Evolutionary conservation across 208 protist genomes (phyloP).

Genomic region (Angomonas desouzai): DNA sequence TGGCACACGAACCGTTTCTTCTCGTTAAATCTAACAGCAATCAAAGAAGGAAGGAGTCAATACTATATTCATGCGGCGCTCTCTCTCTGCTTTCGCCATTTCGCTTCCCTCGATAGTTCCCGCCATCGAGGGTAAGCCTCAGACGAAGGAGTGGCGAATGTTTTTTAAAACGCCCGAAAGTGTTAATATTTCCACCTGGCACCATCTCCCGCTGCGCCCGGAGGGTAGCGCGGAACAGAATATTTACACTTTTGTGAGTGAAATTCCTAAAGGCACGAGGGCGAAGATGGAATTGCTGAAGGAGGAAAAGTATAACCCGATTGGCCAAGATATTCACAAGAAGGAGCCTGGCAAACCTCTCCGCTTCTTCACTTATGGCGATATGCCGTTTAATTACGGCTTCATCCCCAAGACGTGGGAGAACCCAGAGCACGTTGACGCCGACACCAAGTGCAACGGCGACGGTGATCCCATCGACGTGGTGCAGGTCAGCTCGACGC

Average conservation of each 20-base stretch:
- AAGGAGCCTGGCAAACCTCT: slow-evolving; percentile 56
- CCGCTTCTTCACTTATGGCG: slow-evolving; percentile 77
- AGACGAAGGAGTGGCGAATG: slow-evolving; percentile 57
- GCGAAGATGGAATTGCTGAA: slow-evolving; percentile 94
- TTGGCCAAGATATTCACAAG: slow-evolving; percentile 84
- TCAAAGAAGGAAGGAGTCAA: too few species aligned
- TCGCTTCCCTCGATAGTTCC: slow-evolving; percentile 18
- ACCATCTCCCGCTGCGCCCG: slow-evolving; percentile 51
- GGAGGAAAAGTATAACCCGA: slow-evolving; percentile 86
- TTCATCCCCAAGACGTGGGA: slow-evolving; percentile 95
- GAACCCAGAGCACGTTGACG: slow-evolving; percentile 41
- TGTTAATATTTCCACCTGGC: slow-evolving; percentile 51
- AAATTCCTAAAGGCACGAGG: slow-evolving; percentile 86
- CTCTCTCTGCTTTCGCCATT: not conserved
- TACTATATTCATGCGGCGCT: slow-evolving; percentile 21
- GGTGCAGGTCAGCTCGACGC: slow-evolving; percentile 60
- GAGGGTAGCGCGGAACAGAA: slow-evolving; percentile 19
- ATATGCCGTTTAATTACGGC: slow-evolving; percentile 95
- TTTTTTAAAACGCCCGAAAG: slow-evolving; percentile 28
- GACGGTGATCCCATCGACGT: slow-evolving; percentile 91
- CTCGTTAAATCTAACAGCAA: too few species aligned
- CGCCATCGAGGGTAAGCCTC: slow-evolving; percentile 14
- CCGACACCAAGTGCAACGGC: slow-evolving; percentile 54
- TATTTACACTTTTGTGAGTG: slow-evolving; percentile 67
- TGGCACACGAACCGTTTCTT: too few species aligned